Percentiles rank a stretch among this genome's conserved stretches.
phyloP scores from a whole-genome alignment of 257 asterid genomes.

The Knoxia roxburghii region DNA sequence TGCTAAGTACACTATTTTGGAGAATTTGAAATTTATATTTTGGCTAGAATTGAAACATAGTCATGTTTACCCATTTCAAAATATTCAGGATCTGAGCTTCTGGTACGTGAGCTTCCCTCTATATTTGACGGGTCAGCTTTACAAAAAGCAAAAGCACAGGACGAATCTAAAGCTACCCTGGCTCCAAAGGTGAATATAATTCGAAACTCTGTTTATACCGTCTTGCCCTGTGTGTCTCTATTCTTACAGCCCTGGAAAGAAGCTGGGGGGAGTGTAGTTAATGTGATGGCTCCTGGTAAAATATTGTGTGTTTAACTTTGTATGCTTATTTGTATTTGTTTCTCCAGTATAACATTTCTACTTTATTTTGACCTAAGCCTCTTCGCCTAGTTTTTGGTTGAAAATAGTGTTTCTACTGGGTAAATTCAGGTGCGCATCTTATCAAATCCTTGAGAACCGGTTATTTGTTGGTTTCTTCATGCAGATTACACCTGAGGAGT shows the following conservation, averaged over 20 bases:
- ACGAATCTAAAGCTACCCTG: conserved; percentile 65
- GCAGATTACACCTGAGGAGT: conserved; percentile 81
- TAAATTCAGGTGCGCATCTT: not conserved
- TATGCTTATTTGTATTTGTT: not conserved
- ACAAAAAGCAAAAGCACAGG: conserved; percentile 66
- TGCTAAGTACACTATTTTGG: not conserved
- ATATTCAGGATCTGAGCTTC: conserved; percentile 72
- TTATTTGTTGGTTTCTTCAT: conserved; percentile 12
- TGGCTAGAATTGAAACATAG: not conserved
- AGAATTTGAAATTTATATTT: not conserved
- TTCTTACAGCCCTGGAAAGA: not conserved
- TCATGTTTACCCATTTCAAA: not conserved
- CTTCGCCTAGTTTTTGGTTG: not conserved
- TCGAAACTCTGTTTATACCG: conserved; percentile 1
- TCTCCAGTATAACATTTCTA: not conserved
- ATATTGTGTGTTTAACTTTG: not conserved
- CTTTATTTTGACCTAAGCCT: not conserved
- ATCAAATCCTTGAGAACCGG: not conserved
- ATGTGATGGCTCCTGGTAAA: not conserved
- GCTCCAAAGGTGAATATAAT: conserved; percentile 73
- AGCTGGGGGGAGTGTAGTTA: not conserved
- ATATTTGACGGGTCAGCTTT: conserved; percentile 82
- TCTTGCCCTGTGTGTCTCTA: not conserved
- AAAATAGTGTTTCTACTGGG: not conserved
- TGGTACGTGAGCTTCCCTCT: conserved; percentile 76